Evolutionary conservation across 2,329 filamentous ascomycete genomes (phyloP).

Genomic region (Fusarium sp.): DNA sequence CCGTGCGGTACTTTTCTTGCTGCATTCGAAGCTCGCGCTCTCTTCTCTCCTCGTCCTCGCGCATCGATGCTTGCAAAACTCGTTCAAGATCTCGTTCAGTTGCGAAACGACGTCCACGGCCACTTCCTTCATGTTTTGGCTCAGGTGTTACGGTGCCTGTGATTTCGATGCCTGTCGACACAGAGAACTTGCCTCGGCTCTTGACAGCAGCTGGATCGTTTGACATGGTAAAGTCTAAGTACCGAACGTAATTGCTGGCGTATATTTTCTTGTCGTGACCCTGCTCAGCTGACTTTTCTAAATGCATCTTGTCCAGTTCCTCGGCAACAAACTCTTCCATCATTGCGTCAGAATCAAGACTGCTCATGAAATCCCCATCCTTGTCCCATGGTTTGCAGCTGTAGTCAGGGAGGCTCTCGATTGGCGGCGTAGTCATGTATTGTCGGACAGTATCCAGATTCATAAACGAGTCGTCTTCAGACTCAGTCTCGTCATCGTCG

Average conservation of each 20-base stretch:
- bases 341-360: conserved; percentile 53
- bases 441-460: conserved; percentile 62
- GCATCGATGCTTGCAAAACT: conserved; percentile 77
- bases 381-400: conserved; percentile 59
- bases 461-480: conserved; percentile 63
- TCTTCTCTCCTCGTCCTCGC: conserved; percentile 75
- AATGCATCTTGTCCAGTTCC: conserved; percentile 56
- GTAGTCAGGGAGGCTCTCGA: conserved; percentile 64
- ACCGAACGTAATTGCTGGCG: conserved; percentile 60
- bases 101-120: conserved; percentile 67
- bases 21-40: conserved; percentile 73
- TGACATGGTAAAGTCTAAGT: conserved; percentile 67
- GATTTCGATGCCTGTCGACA: conserved; percentile 50
- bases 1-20: conserved; percentile 77
- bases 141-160: conserved; percentile 59
- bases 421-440: conserved; percentile 64
- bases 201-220: conserved; percentile 65
- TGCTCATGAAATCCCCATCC: conserved; percentile 58
- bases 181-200: conserved; percentile 65
- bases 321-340: conserved; percentile 60
- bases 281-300: conserved; percentile 53
- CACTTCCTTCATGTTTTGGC: conserved; percentile 66
- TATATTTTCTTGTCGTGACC: conserved; percentile 56
- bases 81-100: conserved; percentile 80
- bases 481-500: conserved; percentile 65